A percentile compares a stretch with the other conserved stretches of the same genome.
Evolutionary conservation across 805 yeast genomes (phyloP).

Genomic region (Hanseniaspora mollemarum): DNA sequence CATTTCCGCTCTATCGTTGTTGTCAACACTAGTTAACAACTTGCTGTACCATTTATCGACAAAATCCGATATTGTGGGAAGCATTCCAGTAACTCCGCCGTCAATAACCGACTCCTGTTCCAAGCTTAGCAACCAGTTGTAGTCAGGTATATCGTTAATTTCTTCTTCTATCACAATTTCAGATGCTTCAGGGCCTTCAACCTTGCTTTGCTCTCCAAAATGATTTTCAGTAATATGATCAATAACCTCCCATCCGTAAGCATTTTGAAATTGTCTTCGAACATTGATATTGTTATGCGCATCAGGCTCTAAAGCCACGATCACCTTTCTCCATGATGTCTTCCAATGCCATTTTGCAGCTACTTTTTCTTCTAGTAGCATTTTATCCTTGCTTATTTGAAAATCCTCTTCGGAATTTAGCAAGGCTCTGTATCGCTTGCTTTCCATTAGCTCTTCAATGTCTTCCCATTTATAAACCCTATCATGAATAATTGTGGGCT

Average conservation of each 20-base stretch:
- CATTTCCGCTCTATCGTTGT: background rate
- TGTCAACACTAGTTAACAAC: background rate
- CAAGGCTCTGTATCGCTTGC: constrained; percentile 4
- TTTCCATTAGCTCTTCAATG: constrained; percentile 31
- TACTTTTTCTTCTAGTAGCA: constrained; percentile 42
- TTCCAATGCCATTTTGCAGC: constrained; percentile 36
- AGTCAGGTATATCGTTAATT: constrained; percentile 26
- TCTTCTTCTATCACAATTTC: constrained; percentile 14
- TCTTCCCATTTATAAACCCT: constrained; percentile 45
- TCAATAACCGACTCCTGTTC: constrained; percentile 30
- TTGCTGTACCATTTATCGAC: constrained; percentile 15
- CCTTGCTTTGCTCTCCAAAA: constrained; percentile 33
- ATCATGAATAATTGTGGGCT: constrained; percentile 55
- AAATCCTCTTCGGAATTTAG: constrained; percentile 7
- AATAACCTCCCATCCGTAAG: constrained; percentile 73
- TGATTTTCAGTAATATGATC: constrained; percentile 59
- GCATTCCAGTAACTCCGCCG: constrained; percentile 64
- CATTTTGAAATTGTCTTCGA: constrained; percentile 60
- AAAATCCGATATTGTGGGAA: constrained; percentile 48
- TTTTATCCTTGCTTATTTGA: constrained; percentile 18
- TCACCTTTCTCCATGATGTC: constrained; percentile 63
- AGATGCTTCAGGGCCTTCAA: background rate
- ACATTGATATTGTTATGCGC: constrained; percentile 70
- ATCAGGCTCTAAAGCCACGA: constrained; percentile 57
- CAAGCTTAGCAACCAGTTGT: constrained; percentile 41